Evolutionary conservation across 2,329 filamentous ascomycete genomes (phyloP).

Genomic region (Pseudogymnoascus sp.): DNA sequence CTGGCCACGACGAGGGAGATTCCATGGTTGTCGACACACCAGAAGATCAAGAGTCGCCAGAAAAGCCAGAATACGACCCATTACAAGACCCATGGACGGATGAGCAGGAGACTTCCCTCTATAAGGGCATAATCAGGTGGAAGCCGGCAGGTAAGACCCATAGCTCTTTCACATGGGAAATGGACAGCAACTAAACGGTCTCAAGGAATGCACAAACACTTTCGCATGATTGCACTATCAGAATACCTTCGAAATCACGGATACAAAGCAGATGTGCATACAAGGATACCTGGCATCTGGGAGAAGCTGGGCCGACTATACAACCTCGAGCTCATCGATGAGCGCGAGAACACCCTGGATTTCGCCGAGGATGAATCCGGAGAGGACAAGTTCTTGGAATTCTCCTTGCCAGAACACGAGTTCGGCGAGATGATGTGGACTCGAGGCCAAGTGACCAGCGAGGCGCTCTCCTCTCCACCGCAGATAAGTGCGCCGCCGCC

Average conservation of each 20-base stretch:
- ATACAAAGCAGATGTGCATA: conserved; percentile 65
- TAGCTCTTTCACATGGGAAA: neutral
- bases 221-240: conserved; percentile 80
- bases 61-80: conserved; percentile 38
- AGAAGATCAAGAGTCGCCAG: conserved; percentile 22
- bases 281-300: conserved; percentile 87
- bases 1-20: conserved; percentile 45
- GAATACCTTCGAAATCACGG: conserved; percentile 74
- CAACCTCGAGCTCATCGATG: conserved; percentile 77
- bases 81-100: conserved; percentile 81
- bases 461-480: conserved; percentile 30
- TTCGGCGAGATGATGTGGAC: conserved; percentile 26
- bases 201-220: conserved; percentile 84
- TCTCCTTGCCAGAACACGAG: conserved; percentile 47
- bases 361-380: conserved; percentile 44
- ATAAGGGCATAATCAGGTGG: conserved; percentile 88
- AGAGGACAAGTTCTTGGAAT: conserved; percentile 52
- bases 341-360: conserved; percentile 56
- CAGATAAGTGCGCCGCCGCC: conserved; percentile 16
- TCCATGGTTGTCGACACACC: conserved; percentile 53
- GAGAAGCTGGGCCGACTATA: conserved; percentile 75
- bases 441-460: conserved; percentile 22
- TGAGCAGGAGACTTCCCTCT: conserved; percentile 85
- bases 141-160: conserved; percentile 76
- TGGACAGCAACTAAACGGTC: neutral